These are phyloP conservation scores for Colletotrichum incanum DNA, from an alignment of 2,329 filamentous ascomycete genomes.

Conservation along the genomic window DNA sequence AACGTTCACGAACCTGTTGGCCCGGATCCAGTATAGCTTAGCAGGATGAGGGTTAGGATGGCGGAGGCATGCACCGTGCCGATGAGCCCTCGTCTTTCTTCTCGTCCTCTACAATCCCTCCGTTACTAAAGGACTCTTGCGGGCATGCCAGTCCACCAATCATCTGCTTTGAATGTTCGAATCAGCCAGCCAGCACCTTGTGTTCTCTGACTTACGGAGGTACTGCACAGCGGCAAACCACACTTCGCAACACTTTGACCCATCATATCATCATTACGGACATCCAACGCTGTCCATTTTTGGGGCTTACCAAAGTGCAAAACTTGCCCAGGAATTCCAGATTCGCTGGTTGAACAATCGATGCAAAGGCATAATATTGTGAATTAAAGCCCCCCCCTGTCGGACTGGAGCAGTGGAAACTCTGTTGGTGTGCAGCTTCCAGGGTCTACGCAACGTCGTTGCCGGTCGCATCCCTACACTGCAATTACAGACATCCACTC, in stretches of 20 bases:
- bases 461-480: conserved; percentile 30
- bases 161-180: background rate
- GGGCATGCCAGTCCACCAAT: conserved; percentile 27
- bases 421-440: conserved; percentile 9
- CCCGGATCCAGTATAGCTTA: conserved; percentile 30
- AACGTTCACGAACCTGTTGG: conserved; percentile 25
- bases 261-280: background rate
- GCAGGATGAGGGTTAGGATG: conserved; percentile 23
- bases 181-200: conserved; percentile 4
- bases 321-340: background rate
- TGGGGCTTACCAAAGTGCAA: background rate
- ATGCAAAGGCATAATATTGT: conserved; percentile 29
- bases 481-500: conserved; percentile 36
- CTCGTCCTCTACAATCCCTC: conserved; percentile 4
- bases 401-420: conserved; percentile 16
- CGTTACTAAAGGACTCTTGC: conserved; percentile 4
- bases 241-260: background rate
- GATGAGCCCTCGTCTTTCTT: background rate
- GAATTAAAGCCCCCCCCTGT: conserved; percentile 15
- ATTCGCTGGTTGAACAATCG: conserved; percentile 1
- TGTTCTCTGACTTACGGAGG: background rate
- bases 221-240: background rate
- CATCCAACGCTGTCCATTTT: background rate
- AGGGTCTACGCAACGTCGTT: conserved; percentile 32
- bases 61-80: conserved; percentile 23